Evolutionary conservation across 1,284 basidiomycete species (phyloP).

Genomic region (Porogramme epimiltina): DNA sequence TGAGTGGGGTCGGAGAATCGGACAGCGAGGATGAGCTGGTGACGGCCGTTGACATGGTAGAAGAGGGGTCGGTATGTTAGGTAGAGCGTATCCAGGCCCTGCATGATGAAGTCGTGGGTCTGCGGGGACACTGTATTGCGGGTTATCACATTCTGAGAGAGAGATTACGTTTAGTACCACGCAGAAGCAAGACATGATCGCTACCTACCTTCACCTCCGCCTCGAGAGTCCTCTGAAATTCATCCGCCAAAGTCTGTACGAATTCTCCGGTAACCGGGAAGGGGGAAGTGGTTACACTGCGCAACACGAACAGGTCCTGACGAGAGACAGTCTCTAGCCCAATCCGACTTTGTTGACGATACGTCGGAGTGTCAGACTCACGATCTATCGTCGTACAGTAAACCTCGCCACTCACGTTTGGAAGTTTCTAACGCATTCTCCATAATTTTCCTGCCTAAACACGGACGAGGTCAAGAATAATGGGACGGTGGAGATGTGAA

Average conservation of each 20-base stretch:
- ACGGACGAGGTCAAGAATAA: conserved; percentile 39
- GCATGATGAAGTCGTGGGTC: conserved; percentile 42
- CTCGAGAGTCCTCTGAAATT: conserved; percentile 36
- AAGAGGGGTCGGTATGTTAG: conserved; percentile 41
- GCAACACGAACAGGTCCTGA: conserved; percentile 39
- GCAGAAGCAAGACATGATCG: no score
- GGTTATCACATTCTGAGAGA: conserved; percentile 22
- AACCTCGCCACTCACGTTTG: not conserved
- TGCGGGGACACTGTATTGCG: conserved; percentile 35
- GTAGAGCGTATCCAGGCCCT: conserved; percentile 38
- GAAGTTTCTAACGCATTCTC: conserved; percentile 33
- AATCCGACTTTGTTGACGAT: no score
- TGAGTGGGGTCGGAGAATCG: conserved; percentile 29
- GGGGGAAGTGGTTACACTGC: conserved; percentile 47
- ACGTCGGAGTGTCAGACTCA: no score
- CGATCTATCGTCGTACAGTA: no score
- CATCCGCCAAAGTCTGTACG: conserved; percentile 33
- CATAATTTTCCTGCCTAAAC: conserved; percentile 37
- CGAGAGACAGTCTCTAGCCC: conserved; percentile 32
- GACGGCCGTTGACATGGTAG: conserved; percentile 39
- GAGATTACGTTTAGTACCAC: conserved; percentile 3
- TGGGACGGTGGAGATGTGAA: conserved; percentile 31
- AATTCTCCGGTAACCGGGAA: conserved; percentile 40
- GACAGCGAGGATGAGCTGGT: conserved; percentile 41
- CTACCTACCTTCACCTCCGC: conserved; percentile 40